These are phyloP conservation scores for Blumeria hordei DNA, from an alignment of 2,329 filamentous ascomycete genomes.

Conservation along the genomic window DNA sequence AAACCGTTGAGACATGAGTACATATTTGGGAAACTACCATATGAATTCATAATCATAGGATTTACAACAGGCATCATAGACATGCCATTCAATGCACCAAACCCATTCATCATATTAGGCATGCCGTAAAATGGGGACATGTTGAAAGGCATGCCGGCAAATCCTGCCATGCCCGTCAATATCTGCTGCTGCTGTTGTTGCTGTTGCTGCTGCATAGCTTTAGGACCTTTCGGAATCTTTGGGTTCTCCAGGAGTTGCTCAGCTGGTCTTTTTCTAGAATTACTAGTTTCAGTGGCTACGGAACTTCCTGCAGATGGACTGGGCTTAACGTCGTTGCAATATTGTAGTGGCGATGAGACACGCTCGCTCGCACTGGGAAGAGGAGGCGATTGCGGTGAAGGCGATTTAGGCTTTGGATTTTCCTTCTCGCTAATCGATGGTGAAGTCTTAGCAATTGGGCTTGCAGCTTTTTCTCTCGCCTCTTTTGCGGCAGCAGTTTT, in stretches of 20 bases:
- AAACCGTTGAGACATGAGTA: constrained; percentile 16
- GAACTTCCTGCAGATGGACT: constrained; percentile 8
- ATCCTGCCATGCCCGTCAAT: constrained; percentile 20
- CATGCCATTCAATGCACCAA: constrained; percentile 14
- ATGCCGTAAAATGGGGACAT: constrained; percentile 11
- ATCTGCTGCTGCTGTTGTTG: constrained; percentile 21
- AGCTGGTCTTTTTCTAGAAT: constrained; percentile 58
- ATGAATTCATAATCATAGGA: constrained; percentile 10
- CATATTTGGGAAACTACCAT: constrained; percentile 18
- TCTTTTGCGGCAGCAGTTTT: constrained; percentile 20
- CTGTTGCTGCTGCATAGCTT: constrained; percentile 32
- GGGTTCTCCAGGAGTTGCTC: constrained; percentile 44
- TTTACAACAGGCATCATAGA: constrained; percentile 19
- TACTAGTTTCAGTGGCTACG: constrained; percentile 42
- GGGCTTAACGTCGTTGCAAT: constrained; percentile 9
- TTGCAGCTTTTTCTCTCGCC: constrained; percentile 24
- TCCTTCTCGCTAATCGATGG: constrained; percentile 13
- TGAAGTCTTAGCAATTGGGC: constrained; percentile 17
- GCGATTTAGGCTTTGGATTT: constrained; percentile 16
- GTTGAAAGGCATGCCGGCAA: constrained; percentile 11
- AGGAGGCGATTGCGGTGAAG: constrained; percentile 7
- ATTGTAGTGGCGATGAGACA: constrained; percentile 8
- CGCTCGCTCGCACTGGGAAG: constrained; percentile 10
- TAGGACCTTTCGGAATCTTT: constrained; percentile 38
- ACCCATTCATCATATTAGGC: constrained; percentile 14